Evolutionary conservation across 2,329 filamentous ascomycete genomes (phyloP), one percentile per base, ranked within the genome.

Genomic region (Parastagonospora nodorum): DNA sequence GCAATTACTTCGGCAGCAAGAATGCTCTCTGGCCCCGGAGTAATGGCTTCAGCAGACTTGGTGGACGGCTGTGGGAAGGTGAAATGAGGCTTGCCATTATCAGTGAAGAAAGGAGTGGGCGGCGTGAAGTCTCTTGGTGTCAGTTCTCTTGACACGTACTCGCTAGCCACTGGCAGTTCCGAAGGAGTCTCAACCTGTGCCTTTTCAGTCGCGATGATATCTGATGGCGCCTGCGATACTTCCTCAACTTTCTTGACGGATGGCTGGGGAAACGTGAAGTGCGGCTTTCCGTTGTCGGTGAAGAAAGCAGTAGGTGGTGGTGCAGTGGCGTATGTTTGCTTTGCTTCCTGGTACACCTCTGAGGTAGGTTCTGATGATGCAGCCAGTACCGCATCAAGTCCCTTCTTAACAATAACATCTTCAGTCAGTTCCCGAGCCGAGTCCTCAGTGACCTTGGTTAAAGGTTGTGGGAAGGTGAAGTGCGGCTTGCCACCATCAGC

Each of bases 401-500:
- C 24, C 37, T 27, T 39, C 37, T 39, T 5, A 14, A 9, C 28
- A 19, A 19, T 28, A 12, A 29, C 5, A 5, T n/a, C 12, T 8
- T 29, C n/a, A 4, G 30, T 30, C 11, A 10, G 24, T n/a, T 14
- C 12, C 14, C 14, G 19, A 24, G 19, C 19, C 5, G 19, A 24
- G 19, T 24, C 27, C 5, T 16, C 15, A 24, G 12, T 14, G 5
- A 28, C n/a, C 16, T 12, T 27, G 8, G 32, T 14, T n/a, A 32
- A n/a, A 15, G 31, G 12, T 12, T 11, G 11, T n/a, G 42, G 33
- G 27, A 42, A 52, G 3, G 42, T 43, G 40, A 53, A 55, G 4
- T 45, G 28, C 14, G 53, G 49, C 12, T 49, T 55, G 9, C 53
- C 49, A 24, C 39, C 37, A 33, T 55, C 53, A 5, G 45, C 47